Conservation (phyloP, 306 rosid species). For the Cercis canadensis region DNA sequence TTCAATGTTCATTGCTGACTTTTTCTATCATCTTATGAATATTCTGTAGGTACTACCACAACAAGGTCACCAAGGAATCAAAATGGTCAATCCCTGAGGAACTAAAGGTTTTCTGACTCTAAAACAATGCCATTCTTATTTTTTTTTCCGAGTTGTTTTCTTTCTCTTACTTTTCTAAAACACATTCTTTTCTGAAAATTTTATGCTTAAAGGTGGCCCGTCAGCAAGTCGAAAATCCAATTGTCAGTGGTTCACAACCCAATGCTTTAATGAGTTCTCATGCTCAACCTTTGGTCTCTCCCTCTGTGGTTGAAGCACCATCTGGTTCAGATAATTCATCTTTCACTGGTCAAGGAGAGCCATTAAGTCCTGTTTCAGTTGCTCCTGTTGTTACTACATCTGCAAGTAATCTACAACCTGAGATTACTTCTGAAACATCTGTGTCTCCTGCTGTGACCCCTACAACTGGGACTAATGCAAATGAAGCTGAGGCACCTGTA, state of each 20-base stretch:
- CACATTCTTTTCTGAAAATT: slow-evolving; percentile 35
- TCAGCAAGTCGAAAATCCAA: slow-evolving; percentile 65
- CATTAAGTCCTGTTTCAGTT: slow-evolving; percentile 70
- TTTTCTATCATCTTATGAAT: slow-evolving; percentile 37
- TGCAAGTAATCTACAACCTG: slow-evolving; percentile 48
- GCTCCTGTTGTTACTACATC: slow-evolving; percentile 58
- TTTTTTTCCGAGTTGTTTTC: slow-evolving; percentile 10
- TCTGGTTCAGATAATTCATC: slow-evolving; percentile 55
- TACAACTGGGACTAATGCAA: slow-evolving; percentile 44
- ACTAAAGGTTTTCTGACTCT: slow-evolving; percentile 64
- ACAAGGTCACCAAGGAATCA: slow-evolving; percentile 83
- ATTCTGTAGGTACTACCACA: slow-evolving; percentile 77
- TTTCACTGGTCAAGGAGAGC: slow-evolving; percentile 50
- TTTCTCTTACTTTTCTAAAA: slow-evolving; percentile 9
- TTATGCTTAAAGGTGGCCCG: slow-evolving; percentile 76
- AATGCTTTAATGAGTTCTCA: slow-evolving; percentile 43
- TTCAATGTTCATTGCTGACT: slow-evolving; percentile 28
- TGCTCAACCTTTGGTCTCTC: slow-evolving; percentile 51
- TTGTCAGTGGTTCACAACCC: slow-evolving; percentile 52
- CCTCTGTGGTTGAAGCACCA: slow-evolving; percentile 53
- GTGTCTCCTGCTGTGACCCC: slow-evolving; percentile 59
- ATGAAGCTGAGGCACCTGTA: slow-evolving; percentile 54
- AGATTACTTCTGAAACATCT: slow-evolving; percentile 53
- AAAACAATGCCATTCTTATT: slow-evolving; percentile 15
- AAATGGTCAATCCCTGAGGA: slow-evolving; percentile 93